phyloP scores from a whole-genome alignment of 176 grass and related monocot species.

The Cenchrus americanus region DNA sequence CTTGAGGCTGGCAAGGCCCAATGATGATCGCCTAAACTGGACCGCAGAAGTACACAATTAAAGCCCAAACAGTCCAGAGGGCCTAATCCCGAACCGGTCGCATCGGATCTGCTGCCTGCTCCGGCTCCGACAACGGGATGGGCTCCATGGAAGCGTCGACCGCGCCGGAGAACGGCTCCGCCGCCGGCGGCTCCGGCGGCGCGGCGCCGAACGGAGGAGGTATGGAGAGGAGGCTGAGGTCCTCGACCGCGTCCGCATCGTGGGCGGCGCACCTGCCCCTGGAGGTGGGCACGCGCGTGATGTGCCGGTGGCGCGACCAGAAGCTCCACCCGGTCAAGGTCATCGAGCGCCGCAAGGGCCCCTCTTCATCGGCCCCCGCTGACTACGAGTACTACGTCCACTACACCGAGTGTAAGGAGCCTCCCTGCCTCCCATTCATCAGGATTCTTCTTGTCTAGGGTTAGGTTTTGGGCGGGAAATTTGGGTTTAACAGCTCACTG shows the following conservation, averaged over 20 bases:
- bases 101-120: constrained; percentile 34
- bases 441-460: constrained; percentile 40
- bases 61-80: constrained; percentile 35
- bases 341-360: constrained; percentile 87
- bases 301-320: constrained; percentile 98
- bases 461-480: constrained; percentile 44
- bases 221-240: constrained; percentile 55
- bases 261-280: constrained; percentile 59
- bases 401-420: constrained; percentile 89
- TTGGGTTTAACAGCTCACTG: not conserved
- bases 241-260: constrained; percentile 10
- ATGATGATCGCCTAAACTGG: not conserved
- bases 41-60: not conserved
- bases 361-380: constrained; percentile 39
- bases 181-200: constrained; percentile 39
- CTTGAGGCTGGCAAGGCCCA: not conserved
- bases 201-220: constrained; percentile 51
- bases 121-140: constrained; percentile 52
- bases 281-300: constrained; percentile 92
- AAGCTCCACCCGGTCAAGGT: constrained; percentile 97
- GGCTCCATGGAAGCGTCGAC: constrained; percentile 78
- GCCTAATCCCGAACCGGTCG: constrained; percentile 31
- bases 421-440: not conserved
- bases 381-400: constrained; percentile 99
- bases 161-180: constrained; percentile 64